Evolutionary conservation across 2,329 filamentous ascomycete species (phyloP).

Genomic region (Aspergillus vadensis): DNA sequence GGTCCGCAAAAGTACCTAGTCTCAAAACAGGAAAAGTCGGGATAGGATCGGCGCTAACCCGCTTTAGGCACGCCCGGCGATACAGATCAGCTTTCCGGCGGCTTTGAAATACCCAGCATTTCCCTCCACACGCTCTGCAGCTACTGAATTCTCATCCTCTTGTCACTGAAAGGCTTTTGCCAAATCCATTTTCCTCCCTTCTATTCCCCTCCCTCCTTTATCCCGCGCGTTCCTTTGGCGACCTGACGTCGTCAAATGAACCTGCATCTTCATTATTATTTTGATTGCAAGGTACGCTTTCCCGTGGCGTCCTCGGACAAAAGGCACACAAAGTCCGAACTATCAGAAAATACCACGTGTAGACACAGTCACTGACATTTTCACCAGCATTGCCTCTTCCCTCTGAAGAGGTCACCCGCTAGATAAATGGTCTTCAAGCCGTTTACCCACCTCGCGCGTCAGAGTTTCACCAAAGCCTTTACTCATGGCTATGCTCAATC

Average conservation of each 20-base stretch:
- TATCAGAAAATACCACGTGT: too few species aligned
- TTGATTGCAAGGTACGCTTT: slow-evolving; percentile 64
- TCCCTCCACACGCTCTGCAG: slow-evolving; percentile 10
- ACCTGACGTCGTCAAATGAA: slow-evolving; percentile 93
- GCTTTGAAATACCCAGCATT: slow-evolving; percentile 21
- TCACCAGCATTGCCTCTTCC: slow-evolving; percentile 55
- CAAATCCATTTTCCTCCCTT: not conserved
- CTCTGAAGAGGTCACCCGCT: slow-evolving; percentile 65
- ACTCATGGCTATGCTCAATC: slow-evolving; percentile 98
- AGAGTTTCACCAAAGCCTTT: slow-evolving; percentile 95
- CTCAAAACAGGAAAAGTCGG: slow-evolving; percentile 11
- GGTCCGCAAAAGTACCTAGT: slow-evolving; percentile 13
- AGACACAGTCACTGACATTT: not conserved
- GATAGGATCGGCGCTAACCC: slow-evolving; percentile 22
- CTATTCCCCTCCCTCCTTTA: slow-evolving; percentile 9
- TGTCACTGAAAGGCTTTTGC: not conserved
- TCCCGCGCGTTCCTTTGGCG: slow-evolving; percentile 85
- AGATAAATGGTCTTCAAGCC: slow-evolving; percentile 86
- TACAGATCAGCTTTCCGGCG: slow-evolving; percentile 20
- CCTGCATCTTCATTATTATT: slow-evolving; percentile 73
- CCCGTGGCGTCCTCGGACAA: not conserved
- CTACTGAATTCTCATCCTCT: slow-evolving; percentile 10
- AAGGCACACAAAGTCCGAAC: not conserved
- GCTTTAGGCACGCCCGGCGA: slow-evolving; percentile 10
- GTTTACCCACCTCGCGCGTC: slow-evolving; percentile 84